A percentile compares a stretch with the other conserved stretches of the same genome.
Conservation (phyloP, 768 basidiomycete species). For the Leccinum boreale region DNA sequence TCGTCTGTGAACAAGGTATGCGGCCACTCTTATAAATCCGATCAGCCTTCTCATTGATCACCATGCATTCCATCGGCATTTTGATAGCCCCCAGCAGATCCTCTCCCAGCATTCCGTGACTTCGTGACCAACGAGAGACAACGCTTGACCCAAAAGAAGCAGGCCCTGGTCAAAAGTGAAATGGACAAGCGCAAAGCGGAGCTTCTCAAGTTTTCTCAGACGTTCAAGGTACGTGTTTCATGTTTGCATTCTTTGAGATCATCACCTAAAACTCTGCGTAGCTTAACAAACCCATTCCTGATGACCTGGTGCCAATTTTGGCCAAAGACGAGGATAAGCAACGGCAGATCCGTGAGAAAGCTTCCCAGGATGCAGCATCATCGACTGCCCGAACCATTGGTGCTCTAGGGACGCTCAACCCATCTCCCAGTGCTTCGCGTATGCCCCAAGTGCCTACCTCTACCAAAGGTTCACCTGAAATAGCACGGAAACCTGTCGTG, state of each 20-base stretch:
- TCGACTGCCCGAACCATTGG: conserved; percentile 68
- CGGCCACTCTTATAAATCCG: neutral
- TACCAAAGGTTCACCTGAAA: conserved; percentile 30
- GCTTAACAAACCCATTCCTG: conserved; percentile 94
- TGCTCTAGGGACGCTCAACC: conserved; percentile 36
- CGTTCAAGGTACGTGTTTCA: conserved; percentile 76
- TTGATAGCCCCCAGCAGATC: conserved; percentile 63
- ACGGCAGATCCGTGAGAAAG: conserved; percentile 75
- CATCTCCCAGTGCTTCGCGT: conserved; percentile 48
- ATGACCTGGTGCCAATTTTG: conserved; percentile 88
- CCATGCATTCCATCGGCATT: conserved; percentile 4
- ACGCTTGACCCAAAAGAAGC: conserved; percentile 85
- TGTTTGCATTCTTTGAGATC: neutral
- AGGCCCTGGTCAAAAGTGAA: conserved; percentile 84
- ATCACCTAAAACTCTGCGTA: conserved; percentile 27
- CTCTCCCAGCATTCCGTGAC: conserved; percentile 82
- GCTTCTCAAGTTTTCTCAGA: conserved; percentile 87
- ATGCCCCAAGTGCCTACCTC: conserved; percentile 32
- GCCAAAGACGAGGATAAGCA: conserved; percentile 95
- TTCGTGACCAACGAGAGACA: conserved; percentile 93
- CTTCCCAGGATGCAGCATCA: conserved; percentile 63
- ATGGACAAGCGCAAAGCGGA: conserved; percentile 95
- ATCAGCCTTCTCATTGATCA: conserved; percentile 6
- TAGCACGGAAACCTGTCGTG: conserved; percentile 24
- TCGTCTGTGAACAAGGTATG: conserved; percentile 51